Evolutionary conservation across 352 stramenopile genomes (phyloP).

Genomic region (Phytophthora melonis): DNA sequence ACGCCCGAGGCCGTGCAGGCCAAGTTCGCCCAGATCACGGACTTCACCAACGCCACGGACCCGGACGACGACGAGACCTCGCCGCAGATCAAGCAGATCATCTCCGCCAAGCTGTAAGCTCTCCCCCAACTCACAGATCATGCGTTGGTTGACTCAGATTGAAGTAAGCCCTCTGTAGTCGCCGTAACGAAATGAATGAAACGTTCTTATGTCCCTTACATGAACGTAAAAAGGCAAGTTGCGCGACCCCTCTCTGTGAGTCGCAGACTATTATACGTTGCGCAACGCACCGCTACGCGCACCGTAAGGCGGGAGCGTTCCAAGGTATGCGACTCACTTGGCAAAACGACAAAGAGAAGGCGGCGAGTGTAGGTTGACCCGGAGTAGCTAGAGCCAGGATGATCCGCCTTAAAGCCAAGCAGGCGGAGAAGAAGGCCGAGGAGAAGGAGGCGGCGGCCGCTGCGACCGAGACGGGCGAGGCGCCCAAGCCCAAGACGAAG

Average conservation of each 20-base stretch:
- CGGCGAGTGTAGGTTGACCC: too few species aligned
- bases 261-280: too few species aligned
- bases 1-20: slow-evolving; percentile 80
- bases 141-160: slow-evolving; percentile 9
- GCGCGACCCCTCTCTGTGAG: too few species aligned
- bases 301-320: not conserved
- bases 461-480: slow-evolving; percentile 31
- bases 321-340: slow-evolving; percentile 23
- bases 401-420: slow-evolving; percentile 88
- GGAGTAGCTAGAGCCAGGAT: slow-evolving; percentile 31
- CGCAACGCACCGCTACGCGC: too few species aligned
- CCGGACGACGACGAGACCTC: slow-evolving; percentile 80
- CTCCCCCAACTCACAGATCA: not conserved
- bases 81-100: slow-evolving; percentile 85
- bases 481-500: slow-evolving; percentile 79
- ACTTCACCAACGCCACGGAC: slow-evolving; percentile 81
- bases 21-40: slow-evolving; percentile 80
- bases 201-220: slow-evolving; percentile 22
- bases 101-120: slow-evolving; percentile 75
- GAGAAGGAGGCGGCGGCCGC: slow-evolving; percentile 59
- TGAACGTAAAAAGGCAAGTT: not conserved
- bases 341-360: slow-evolving; percentile 21
- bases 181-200: slow-evolving; percentile 39
- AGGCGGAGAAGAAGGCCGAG: slow-evolving; percentile 88
- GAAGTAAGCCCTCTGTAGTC: slow-evolving; percentile 10